phyloP scores from a whole-genome alignment of 257 asterid species.

The Solanum pinnatisectum region DNA sequence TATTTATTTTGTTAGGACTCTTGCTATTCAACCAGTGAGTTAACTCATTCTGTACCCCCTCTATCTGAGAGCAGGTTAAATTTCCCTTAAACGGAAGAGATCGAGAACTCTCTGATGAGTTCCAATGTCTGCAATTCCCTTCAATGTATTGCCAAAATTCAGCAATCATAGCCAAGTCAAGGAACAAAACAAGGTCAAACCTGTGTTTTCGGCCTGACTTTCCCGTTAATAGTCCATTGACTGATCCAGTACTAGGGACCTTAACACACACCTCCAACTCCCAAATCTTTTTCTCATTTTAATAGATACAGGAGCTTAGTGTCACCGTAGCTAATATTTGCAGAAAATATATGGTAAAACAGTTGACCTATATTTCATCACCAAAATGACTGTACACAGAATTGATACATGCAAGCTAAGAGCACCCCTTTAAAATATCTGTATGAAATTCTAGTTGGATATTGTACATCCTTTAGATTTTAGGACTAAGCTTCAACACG shows the following conservation, averaged over 20 bases:
- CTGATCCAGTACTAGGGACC: neutral
- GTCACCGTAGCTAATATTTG: neutral
- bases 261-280: neutral
- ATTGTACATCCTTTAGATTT: neutral
- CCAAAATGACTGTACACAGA: neutral
- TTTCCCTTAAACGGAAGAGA: neutral
- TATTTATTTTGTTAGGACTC: neutral
- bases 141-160: neutral
- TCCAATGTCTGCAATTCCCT: neutral
- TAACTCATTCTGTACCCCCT: neutral
- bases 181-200: neutral
- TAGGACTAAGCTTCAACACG: slow-evolving; percentile 40
- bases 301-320: neutral
- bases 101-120: neutral
- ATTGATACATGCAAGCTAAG: neutral
- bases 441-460: neutral
- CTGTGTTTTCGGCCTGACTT: neutral
- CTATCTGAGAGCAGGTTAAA: neutral
- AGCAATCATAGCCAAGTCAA: neutral
- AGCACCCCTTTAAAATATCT: neutral
- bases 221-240: neutral
- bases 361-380: neutral
- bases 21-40: neutral
- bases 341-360: neutral
- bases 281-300: neutral